phyloP scores from a whole-genome alignment of 129 eudicot genomes.

The Mikania micrantha region DNA sequence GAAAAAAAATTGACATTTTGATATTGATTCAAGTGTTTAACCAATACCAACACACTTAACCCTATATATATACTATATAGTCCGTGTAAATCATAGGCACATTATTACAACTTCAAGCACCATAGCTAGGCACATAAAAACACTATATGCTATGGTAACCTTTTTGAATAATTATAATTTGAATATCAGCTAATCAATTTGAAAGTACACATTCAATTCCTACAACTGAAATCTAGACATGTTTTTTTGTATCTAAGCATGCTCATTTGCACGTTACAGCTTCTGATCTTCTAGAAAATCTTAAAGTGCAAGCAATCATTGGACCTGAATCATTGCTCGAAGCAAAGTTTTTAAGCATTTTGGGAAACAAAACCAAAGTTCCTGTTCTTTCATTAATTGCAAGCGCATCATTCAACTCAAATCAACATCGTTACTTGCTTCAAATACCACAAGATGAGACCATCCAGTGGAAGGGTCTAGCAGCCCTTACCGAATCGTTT shows the following conservation, averaged over 20 bases:
- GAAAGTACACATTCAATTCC: neutral
- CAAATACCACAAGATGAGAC: constrained; percentile 26
- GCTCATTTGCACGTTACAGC: constrained; percentile 20
- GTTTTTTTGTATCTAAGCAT: neutral
- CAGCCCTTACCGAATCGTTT: constrained; percentile 24
- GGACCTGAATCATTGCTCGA: constrained; percentile 20
- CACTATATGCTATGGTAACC: no score
- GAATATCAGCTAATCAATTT: neutral
- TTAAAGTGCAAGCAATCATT: constrained; percentile 26
- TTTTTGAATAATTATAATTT: no score
- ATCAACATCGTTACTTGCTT: constrained; percentile 11
- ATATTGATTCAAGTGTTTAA: no score
- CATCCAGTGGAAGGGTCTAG: constrained; percentile 19
- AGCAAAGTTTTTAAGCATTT: constrained; percentile 20
- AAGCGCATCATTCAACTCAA: neutral
- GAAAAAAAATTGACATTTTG: no score
- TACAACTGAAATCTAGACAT: neutral
- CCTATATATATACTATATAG: no score
- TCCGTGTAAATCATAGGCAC: no score
- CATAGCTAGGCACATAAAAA: no score
- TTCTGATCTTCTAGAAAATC: constrained; percentile 26
- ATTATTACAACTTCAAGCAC: no score
- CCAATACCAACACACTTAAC: no score
- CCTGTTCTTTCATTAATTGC: constrained; percentile 26
- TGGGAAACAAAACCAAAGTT: constrained; percentile 22